Base-by-base conservation (phyloP, 2,329 filamentous ascomycete genomes). In the Pestalotiopsis fici region DNA sequence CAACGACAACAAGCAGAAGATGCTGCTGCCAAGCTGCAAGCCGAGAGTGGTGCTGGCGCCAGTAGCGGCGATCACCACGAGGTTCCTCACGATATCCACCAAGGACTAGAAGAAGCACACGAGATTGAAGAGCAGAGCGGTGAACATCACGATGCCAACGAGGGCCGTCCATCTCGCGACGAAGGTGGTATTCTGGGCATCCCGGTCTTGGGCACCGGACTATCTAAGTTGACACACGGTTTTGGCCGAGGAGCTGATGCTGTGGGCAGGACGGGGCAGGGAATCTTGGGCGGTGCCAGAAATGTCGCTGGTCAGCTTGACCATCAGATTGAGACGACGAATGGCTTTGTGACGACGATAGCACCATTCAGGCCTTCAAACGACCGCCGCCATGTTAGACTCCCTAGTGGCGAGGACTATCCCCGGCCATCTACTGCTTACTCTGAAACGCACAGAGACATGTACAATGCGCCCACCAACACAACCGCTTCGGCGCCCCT, bases 51-150 rank as follows among this genome's bases (percentile, higher is more conserved):
- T 12, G 79, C 80, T 47, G 88, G 88, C 6, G 74, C 84, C 27
- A 85, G 83, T 59, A 82, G 84, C 39, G 88, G 86, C 1, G 83
- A 87, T 64, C 80, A 83, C n/a, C 80, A 87, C 21, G 77, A 86
- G 0, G 80, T 87, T 1, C 87, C 86, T 2, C 87, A 90, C 37
- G 83, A 81, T 5, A 74, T 89, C 11, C 78, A 80, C 2, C 83
- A 86, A 56, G 76, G 74, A 15, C 39, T 67, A 18, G 73, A 73
- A 2, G 65, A 73, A 11, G 68, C 67, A 13, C 62, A 35, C n/a
- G 73, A 76, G 60, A 71, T 76, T 15, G 76, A 80, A 12, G 67
- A 72, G 4, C 71, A 75, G 4, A 50, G 31, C 27, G 35, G 54
- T 11, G 69, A 71, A 23, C 55, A 64, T 12, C 57, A 67, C 13